Evolutionary conservation across 2,329 filamentous ascomycete species (phyloP).

Genomic region (Aureobasidium leucospermi): DNA sequence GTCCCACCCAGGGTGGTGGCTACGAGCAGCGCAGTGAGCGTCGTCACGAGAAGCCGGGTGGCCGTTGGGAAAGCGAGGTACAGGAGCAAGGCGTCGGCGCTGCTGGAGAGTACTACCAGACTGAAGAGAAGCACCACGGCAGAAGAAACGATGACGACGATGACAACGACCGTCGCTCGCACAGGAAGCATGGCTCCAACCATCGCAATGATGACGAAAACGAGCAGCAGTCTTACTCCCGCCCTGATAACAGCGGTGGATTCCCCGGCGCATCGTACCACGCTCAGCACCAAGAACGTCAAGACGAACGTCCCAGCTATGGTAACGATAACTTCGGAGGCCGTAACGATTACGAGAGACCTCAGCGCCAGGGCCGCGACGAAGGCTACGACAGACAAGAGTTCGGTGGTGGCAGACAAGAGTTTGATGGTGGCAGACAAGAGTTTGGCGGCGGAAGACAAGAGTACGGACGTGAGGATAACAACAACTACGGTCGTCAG

Average conservation of each 20-base stretch:
- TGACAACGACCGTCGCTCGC: slow-evolving; percentile 24
- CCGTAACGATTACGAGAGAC: slow-evolving; percentile 6
- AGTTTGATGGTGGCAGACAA: slow-evolving; percentile 11
- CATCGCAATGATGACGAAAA: slow-evolving; percentile 34
- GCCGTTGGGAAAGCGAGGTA: slow-evolving; percentile 34
- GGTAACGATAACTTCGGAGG: not conserved
- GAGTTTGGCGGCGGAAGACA: slow-evolving; percentile 12
- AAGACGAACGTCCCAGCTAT: slow-evolving; percentile 16
- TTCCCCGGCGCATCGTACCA: slow-evolving; percentile 18
- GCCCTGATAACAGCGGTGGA: slow-evolving; percentile 22
- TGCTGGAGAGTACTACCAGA: slow-evolving; percentile 22
- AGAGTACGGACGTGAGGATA: slow-evolving; percentile 15
- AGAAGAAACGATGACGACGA: slow-evolving; percentile 27
- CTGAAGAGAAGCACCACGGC: slow-evolving; percentile 20
- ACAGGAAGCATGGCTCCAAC: slow-evolving; percentile 25
- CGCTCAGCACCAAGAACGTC: slow-evolving; percentile 16
- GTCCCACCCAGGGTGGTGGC: slow-evolving; percentile 45
- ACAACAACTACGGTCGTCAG: slow-evolving; percentile 10
- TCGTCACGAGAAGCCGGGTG: slow-evolving; percentile 39
- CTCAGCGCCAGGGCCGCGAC: not conserved
- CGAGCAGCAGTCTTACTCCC: slow-evolving; percentile 18
- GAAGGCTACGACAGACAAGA: slow-evolving; percentile 16
- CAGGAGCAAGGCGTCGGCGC: slow-evolving; percentile 23
- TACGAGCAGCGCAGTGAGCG: slow-evolving; percentile 54
- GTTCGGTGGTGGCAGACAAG: slow-evolving; percentile 16